Evolutionary conservation across 1,284 basidiomycete genomes (phyloP).

Genomic region (Cutaneotrichosporon sp.): DNA sequence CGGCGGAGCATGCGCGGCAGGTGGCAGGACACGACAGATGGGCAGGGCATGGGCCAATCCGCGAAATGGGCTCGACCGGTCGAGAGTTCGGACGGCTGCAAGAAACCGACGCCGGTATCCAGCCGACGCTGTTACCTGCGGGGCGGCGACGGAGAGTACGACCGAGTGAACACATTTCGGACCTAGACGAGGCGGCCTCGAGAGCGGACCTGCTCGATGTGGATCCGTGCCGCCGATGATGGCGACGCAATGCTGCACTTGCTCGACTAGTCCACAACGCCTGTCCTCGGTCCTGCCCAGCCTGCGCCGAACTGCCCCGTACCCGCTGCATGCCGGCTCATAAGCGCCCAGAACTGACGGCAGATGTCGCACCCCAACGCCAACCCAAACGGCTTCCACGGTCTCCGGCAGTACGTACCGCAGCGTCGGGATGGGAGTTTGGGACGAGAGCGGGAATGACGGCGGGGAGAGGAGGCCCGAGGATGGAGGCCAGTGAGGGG

Average conservation of each 20-base stretch:
- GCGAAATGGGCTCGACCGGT: background rate
- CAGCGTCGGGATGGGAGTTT: background rate
- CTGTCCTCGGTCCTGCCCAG: too few relatives aligned
- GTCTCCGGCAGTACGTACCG: conserved; percentile 9
- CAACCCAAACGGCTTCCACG: conserved; percentile 9
- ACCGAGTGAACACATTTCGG: too few relatives aligned
- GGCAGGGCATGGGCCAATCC: background rate
- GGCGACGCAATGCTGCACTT: too few relatives aligned
- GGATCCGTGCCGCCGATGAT: too few relatives aligned
- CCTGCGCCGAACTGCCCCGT: background rate
- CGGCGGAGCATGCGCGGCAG: background rate
- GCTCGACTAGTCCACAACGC: too few relatives aligned
- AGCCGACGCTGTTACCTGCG: too few relatives aligned
- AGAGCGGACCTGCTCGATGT: too few relatives aligned
- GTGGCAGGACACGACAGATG: background rate
- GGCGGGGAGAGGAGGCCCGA: background rate
- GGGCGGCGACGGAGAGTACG: too few relatives aligned
- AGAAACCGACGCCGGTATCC: too few relatives aligned
- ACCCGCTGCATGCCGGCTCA: background rate
- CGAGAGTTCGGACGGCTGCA: too few relatives aligned
- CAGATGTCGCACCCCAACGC: conserved; percentile 8
- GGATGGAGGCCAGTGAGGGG: background rate
- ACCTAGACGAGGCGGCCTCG: too few relatives aligned
- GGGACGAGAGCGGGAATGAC: too few relatives aligned
- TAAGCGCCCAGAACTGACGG: background rate